Evolutionary conservation across 2,329 filamentous ascomycete species (phyloP), one percentile per base, ranked within the genome.

Genomic region (Cercospora citrullina): DNA sequence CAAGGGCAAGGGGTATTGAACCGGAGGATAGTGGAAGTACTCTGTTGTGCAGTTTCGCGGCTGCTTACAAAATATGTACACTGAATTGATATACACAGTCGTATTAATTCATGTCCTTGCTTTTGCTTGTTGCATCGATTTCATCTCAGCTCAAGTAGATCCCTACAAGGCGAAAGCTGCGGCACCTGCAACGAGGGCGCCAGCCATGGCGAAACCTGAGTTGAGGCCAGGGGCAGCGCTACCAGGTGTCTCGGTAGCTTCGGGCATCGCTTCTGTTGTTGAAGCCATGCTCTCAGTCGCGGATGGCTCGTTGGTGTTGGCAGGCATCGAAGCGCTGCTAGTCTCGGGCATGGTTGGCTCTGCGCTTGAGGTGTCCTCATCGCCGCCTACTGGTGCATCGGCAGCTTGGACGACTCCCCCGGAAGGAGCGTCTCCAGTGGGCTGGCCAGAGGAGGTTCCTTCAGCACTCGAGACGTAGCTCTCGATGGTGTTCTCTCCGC

Each of bases 91-190:
- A n/a, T 36, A 36, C n/a, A 21, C 6, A 21, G 28, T 28, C 28
- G 30, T 57, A 36, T 16, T 33, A 2, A 53, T 28, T 53, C 18
- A 23, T 59, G 23, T 59, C 28, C 55, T 59, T 30, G 31, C 16
- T 36, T 12, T 36, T 31, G 5, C n/a, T 36, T 21, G 4, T 36
- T 33, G 7, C 28, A 59, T 36, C 1, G 2, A 36, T 18, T 36
- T 3, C 55, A 31, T 31, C 8, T 31, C 14, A 23, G 18, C 45
- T 23, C 3, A 16, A 14, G 6, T 31, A 14, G 4, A 1, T 36
- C 16, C n/a, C 30, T 66, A 66, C 59, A 66, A 30, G 2, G 55
- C 64, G 55, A 66, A 66, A 30, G 64, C 64, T 14, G 45, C 42
- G 21, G 48, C 64, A 48, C 59, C 64, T 28, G 59, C 64, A 42